Evolutionary conservation across 176 grass and related monocot genomes (phyloP).

Genomic region (Melocanna baccifera): DNA sequence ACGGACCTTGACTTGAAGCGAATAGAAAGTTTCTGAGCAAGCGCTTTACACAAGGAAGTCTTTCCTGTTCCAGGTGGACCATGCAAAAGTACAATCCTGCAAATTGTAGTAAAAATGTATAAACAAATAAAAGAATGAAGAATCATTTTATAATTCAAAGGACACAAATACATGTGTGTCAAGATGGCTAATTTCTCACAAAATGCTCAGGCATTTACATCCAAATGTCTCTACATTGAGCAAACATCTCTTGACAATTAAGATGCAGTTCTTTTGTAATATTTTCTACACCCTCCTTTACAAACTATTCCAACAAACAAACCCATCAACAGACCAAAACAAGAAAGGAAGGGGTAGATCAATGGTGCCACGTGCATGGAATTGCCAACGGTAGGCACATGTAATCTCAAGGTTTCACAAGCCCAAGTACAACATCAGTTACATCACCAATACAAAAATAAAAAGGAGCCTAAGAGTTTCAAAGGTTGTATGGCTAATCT

Average conservation of each 20-base stretch:
- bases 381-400: background rate
- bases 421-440: background rate
- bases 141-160: slow-evolving; percentile 6
- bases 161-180: background rate
- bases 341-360: background rate
- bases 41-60: slow-evolving; percentile 97
- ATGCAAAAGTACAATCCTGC: slow-evolving; percentile 97
- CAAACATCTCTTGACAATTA: background rate
- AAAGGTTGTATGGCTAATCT: background rate
- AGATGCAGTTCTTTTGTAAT: background rate
- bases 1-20: slow-evolving; percentile 76
- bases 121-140: slow-evolving; percentile 9
- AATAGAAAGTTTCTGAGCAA: slow-evolving; percentile 98
- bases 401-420: background rate
- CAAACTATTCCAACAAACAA: background rate
- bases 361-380: background rate
- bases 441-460: background rate
- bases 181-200: background rate
- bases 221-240: slow-evolving; percentile 3
- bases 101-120: slow-evolving; percentile 16
- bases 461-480: background rate
- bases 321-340: background rate
- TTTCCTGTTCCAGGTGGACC: slow-evolving; percentile 99
- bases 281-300: background rate
- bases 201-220: slow-evolving; percentile 2